These are phyloP conservation scores for Calamus simplicifolius DNA, from an alignment of 176 grass and related monocot genomes.

Conservation along the genomic window DNA sequence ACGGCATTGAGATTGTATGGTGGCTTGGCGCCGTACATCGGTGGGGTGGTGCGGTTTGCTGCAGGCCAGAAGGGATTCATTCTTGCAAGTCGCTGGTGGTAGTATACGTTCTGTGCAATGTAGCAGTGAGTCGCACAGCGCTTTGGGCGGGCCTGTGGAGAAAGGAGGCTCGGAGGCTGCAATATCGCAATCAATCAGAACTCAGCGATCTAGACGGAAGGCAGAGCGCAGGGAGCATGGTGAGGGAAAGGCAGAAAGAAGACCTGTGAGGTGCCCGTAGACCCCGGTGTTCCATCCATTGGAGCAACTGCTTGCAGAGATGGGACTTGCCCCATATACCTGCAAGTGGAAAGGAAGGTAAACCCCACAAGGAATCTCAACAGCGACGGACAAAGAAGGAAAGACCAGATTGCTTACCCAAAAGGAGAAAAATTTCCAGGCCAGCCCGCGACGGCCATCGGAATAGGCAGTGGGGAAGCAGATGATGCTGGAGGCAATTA, in stretches of 20 bases:
- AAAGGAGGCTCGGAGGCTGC: constrained; percentile 50
- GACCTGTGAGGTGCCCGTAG: constrained; percentile 58
- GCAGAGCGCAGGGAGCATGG: neutral
- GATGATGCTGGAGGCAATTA: constrained; percentile 31
- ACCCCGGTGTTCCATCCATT: constrained; percentile 49
- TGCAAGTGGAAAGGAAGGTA: constrained; percentile 23
- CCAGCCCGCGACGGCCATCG: constrained; percentile 73
- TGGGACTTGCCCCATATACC: constrained; percentile 73
- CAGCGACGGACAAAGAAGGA: neutral
- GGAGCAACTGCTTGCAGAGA: constrained; percentile 57
- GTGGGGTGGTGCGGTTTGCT: constrained; percentile 30
- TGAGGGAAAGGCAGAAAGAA: neutral
- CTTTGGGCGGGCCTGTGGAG: constrained; percentile 44
- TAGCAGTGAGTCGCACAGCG: constrained; percentile 81
- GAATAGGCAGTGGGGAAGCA: constrained; percentile 25
- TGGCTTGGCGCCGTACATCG: constrained; percentile 50
- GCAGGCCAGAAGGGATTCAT: constrained; percentile 71
- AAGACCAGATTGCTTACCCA: constrained; percentile 35
- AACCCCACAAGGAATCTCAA: too few species aligned
- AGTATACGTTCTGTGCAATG: constrained; percentile 64
- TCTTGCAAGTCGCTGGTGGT: constrained; percentile 56
- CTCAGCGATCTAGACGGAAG: neutral
- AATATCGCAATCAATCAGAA: neutral
- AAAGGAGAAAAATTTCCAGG: constrained; percentile 63
- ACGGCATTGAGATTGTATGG: constrained; percentile 58